phyloP scores from a whole-genome alignment of 2,329 filamentous ascomycete genomes.

The Trichoderma sp. region DNA sequence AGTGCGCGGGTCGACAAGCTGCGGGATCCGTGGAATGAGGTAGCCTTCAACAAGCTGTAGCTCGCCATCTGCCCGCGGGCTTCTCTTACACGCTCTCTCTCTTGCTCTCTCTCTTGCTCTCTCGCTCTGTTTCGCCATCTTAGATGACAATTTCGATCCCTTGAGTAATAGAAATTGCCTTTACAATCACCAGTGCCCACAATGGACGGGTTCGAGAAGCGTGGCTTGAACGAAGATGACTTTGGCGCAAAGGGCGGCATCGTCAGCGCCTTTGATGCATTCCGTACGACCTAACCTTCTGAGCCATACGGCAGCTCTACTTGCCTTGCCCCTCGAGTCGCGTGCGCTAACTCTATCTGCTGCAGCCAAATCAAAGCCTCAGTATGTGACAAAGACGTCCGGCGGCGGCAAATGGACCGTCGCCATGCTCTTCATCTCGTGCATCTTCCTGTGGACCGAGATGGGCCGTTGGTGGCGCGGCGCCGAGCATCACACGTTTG shows the following conservation, averaged over 20 bases:
- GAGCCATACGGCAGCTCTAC: neutral
- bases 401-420: constrained; percentile 94
- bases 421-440: constrained; percentile 69
- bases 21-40: constrained; percentile 9
- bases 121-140: neutral
- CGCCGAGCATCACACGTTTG: constrained; percentile 81
- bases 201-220: constrained; percentile 78
- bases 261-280: constrained; percentile 91
- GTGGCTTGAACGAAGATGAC: constrained; percentile 66
- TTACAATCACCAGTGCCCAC: neutral
- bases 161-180: neutral
- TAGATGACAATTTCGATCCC: neutral
- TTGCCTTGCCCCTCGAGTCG: neutral
- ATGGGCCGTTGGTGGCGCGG: constrained; percentile 79
- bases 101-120: neutral
- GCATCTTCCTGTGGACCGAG: constrained; percentile 74
- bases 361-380: constrained; percentile 88
- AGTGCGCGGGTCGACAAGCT: neutral
- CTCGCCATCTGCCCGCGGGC: neutral
- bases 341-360: constrained; percentile 20
- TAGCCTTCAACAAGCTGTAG: neutral
- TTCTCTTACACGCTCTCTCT: neutral
- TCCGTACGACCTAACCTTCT: constrained; percentile 60
- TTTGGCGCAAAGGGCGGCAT: constrained; percentile 72
- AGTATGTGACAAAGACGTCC: constrained; percentile 80